Conservation (phyloP, 345 rosid genomes). For the Eucalyptus sp. region DNA sequence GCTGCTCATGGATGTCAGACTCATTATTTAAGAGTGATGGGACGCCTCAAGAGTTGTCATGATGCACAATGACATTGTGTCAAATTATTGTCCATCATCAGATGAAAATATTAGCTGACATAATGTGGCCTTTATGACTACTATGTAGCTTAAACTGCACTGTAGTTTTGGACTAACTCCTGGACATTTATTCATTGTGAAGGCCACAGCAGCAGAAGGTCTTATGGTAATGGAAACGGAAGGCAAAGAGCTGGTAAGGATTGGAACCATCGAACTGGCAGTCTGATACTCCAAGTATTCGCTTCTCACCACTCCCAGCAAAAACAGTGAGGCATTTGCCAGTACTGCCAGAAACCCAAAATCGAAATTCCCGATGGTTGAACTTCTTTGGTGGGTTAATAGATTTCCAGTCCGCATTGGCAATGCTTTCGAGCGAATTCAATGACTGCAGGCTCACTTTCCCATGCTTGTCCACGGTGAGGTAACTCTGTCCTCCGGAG, state of each 20-base stretch:
- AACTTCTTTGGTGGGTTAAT: slow-evolving; percentile 15
- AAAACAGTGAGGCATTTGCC: slow-evolving; percentile 42
- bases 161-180: neutral
- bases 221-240: slow-evolving; percentile 38
- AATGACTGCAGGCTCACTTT: slow-evolving; percentile 23
- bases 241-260: slow-evolving; percentile 29
- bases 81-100: neutral
- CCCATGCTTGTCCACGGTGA: slow-evolving; percentile 21
- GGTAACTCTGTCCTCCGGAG: slow-evolving; percentile 21
- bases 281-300: slow-evolving; percentile 19
- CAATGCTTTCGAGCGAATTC: slow-evolving; percentile 19
- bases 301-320: slow-evolving; percentile 3
- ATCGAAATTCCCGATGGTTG: slow-evolving; percentile 23
- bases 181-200: slow-evolving; percentile 11
- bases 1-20: neutral
- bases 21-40: neutral
- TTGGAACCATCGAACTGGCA: slow-evolving; percentile 47
- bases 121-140: neutral
- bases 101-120: neutral
- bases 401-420: slow-evolving; percentile 40
- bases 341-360: slow-evolving; percentile 23
- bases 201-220: slow-evolving; percentile 42
- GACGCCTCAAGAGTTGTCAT: neutral
- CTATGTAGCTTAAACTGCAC: neutral
- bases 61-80: neutral